Evolutionary conservation across 257 asterid genomes (phyloP).

Genomic region (Euphrasia confusa): DNA sequence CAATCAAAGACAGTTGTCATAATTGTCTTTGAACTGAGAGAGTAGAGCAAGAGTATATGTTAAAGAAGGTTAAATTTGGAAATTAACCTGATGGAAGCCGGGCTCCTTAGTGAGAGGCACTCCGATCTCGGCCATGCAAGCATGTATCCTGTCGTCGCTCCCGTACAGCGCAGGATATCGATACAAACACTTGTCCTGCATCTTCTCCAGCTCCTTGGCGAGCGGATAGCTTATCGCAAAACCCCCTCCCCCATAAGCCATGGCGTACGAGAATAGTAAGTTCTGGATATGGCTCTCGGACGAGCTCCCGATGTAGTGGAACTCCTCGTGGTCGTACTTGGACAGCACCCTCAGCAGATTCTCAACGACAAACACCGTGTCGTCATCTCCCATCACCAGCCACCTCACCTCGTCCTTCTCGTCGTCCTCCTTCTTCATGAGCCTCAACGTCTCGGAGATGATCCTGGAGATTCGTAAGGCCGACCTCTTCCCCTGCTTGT

Average conservation of each 20-base stretch:
- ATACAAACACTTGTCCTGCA: not conserved
- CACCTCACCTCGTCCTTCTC: slow-evolving; percentile 54
- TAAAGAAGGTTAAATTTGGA: not conserved
- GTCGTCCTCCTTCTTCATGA: slow-evolving; percentile 38
- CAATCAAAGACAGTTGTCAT: no score
- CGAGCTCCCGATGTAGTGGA: slow-evolving; percentile 1
- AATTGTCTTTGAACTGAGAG: no score
- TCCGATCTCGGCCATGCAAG: slow-evolving; percentile 4
- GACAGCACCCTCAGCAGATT: slow-evolving; percentile 50
- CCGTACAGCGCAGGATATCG: slow-evolving; percentile 26
- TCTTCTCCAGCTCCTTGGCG: not conserved
- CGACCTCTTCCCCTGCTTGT: slow-evolving; percentile 46
- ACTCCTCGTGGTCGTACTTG: not conserved
- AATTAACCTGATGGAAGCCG: not conserved
- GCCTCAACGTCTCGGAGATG: slow-evolving; percentile 57
- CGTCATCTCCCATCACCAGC: slow-evolving; percentile 83
- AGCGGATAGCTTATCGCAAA: slow-evolving; percentile 4
- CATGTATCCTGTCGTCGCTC: slow-evolving; percentile 56
- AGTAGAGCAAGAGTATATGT: not conserved
- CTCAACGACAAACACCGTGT: slow-evolving; percentile 58
- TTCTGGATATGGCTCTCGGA: slow-evolving; percentile 7
- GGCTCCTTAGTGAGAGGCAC: not conserved
- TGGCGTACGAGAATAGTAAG: slow-evolving; percentile 1
- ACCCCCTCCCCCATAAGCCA: not conserved
- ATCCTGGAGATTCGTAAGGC: slow-evolving; percentile 64